A percentile compares a stretch with the other conserved stretches of the same genome.
Conservation (phyloP, 73 alveolate genomes). For the Uronychia binucleata region DNA sequence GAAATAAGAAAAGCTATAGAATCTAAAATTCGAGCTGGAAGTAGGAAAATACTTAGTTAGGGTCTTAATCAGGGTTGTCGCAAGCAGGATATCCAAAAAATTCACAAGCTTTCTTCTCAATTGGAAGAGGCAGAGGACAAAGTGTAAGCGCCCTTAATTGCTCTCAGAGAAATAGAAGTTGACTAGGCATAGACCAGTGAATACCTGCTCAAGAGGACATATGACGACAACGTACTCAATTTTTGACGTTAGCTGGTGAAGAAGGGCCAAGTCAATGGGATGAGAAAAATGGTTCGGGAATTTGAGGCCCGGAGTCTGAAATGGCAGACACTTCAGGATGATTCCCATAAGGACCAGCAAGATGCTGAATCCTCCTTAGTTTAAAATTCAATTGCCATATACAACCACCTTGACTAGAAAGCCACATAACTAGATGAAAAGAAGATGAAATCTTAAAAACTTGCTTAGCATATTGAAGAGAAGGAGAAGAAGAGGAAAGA, state of each 20-base stretch:
- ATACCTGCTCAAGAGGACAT: background rate
- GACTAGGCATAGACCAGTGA: background rate
- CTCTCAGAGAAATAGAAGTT: background rate
- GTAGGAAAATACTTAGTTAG: too few species aligned
- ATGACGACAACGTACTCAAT: background rate
- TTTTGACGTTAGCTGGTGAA: background rate
- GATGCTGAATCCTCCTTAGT: background rate
- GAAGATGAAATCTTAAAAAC: too few species aligned
- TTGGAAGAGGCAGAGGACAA: background rate
- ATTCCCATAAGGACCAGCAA: background rate
- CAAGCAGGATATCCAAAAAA: background rate
- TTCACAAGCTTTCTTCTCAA: too few species aligned
- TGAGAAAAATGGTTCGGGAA: background rate
- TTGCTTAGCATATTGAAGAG: background rate
- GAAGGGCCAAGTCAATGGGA: background rate
- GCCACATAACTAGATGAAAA: background rate
- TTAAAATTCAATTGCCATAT: background rate
- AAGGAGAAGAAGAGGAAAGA: background rate
- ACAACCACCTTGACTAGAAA: background rate
- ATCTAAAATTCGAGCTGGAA: too few species aligned
- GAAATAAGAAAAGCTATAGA: too few species aligned
- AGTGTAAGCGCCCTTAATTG: background rate
- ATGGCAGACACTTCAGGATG: background rate
- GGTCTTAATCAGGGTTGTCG: background rate
- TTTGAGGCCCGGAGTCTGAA: background rate